Base-by-base conservation (phyloP, 768 basidiomycete genomes). In the Rhodocollybia butyracea region DNA sequence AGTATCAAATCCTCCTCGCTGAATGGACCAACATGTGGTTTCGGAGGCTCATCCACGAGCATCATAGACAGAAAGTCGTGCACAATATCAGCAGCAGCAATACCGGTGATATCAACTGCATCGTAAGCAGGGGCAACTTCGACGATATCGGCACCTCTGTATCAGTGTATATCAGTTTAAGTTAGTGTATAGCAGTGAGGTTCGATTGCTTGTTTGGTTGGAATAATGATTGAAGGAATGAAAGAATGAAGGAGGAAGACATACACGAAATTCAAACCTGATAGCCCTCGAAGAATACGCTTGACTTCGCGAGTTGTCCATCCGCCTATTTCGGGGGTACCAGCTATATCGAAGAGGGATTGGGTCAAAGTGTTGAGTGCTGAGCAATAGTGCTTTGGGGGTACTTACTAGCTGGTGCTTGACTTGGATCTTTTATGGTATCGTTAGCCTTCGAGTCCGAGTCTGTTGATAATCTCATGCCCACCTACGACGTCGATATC, bases 281-380 rank as follows among this genome's bases (percentile, higher is more conserved):
- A 72, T 12, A 86, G 68, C 6, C 85, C 85, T 32, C 85, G 78
- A 43, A 85, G 73, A 60, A 86, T 82, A 31, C 81, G 75, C 57
- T 85, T 84, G 46, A 83, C 75, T 65, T 86, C 85, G 46, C 85
- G 76, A 5, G 76, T 80, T 13, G 85, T 83, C 82, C 82, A 86
- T 15, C 85, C 85, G 51, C 85, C 85, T 2, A 76, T 71, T 61
- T 86, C 85, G 5, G 85, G 84, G 1, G 85, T 85, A 21, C 85
- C 84, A 46, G 84, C 80, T 83, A 55, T 13, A 22, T 43, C 15
- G 17, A n/a, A 22, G 10, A 40, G n/a, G 31, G 30, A 41, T 46
- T 36, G 32, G 34, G n/a, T 30, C 29, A 21, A n/a, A 22, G 26
- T 29, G 22, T 19, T 5, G 21, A 12, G 26, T 45, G 26, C 12